Base-by-base conservation (phyloP, 192 early-diverging fungal species). In the Ambispora gerdemannii region DNA sequence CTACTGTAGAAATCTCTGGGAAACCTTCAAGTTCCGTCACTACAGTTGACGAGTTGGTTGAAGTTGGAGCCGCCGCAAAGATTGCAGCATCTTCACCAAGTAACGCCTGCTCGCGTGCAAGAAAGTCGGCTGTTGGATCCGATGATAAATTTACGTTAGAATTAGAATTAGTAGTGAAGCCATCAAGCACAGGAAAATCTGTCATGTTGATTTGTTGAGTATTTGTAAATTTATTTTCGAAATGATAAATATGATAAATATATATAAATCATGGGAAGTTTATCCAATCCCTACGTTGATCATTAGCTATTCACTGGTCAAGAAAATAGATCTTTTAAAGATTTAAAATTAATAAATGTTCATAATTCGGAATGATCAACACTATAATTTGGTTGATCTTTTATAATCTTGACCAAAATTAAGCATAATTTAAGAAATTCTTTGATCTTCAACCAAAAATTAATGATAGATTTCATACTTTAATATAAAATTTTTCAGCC, bases 71-170 rank as follows among this genome's bases (percentile, higher is more conserved):
- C 34, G 63, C 70, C 25, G 77, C 51, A 64, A 92, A 86, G 47
- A 86, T 76, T 74, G 87, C 87, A 20, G 89, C 88, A 67, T 90
- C 89, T 19, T 82, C 82, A 51, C 91, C 91, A 34, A 92, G 79
- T 19, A 83, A 79, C 15, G 86, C 89, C 30, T 87, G 84, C 78
- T 92, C 91, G 63, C 86, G 82, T 22, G 91, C 89, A 51, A 92
- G 83, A 62, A 92, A 92, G 43, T 91, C 89, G 67, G 85, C 86
- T 31, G 84, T 87, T 25, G 88, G 89, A 67, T 92, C 81, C 4
- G 75, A 75, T 13, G 58, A 71, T 53, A 78, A 69, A 59, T 67
- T 72, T 27, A 67, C 71, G 59, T 68, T 78, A 50, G 72, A 72
- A 6, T 6, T 22, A 33, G 73, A 71, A 47, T 70, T 32, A 34